Evolutionary conservation across 768 basidiomycete species (phyloP), one percentile per base, ranked within the genome.

Genomic region (Neoboletus subvelutipes): DNA sequence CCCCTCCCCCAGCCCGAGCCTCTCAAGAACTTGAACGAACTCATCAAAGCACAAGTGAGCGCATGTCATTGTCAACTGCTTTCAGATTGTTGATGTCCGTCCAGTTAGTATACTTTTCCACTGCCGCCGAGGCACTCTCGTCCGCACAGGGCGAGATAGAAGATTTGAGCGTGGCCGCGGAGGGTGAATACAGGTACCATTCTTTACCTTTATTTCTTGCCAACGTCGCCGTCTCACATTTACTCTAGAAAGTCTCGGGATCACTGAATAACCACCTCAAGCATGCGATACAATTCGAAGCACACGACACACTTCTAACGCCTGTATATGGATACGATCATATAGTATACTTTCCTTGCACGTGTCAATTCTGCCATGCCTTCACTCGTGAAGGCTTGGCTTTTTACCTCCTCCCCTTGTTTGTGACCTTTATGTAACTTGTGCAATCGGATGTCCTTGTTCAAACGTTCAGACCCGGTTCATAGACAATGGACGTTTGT

Each of bases 91-190:
- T 66, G 22, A 70, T n/a, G 40, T 42, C 31, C 41, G 18, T 51
- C 26, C 59, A 94, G 80, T 79, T 93, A 22, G 66, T 86, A 54
- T 94, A 80, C 79, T 86, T 88, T 71, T 80, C 87, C 22, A 67
- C 82, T 43, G 88, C 89, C 4, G 91, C 92, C 1, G 93, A 95
- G 68, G 80, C 90, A 0, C 81, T 95, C 41, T 84, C 83, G n/a
- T 77, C 81, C 45, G 82, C 91, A 45, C 92, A 95, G 71, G 91
- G 90, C 48, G 93, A 97, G 71, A 89, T 98, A 47, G 95, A 97
- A 62, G 94, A 98, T 64, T 80, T 96, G 62, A 88, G 86, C 57
- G 88, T 94, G 34, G 92, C 92, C 45, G 94, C 95, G 0, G 95
- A 98, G 74, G 92, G 92, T 56, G 92, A 95, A 70, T 98, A 96